Conservation (phyloP, 208 protist species). For the Wallacemonas rigidus region DNA sequence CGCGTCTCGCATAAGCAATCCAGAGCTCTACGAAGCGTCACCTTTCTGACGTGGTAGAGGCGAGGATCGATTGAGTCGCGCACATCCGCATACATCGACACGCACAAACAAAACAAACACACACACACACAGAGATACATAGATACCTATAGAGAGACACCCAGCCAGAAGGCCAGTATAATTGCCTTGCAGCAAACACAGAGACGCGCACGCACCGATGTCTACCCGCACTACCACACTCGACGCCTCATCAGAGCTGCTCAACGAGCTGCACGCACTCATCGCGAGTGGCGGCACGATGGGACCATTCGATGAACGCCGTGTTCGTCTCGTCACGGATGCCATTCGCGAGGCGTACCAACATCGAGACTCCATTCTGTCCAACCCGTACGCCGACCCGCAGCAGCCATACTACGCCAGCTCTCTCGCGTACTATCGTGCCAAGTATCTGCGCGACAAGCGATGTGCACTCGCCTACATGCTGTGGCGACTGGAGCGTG, state of each 20-base stretch:
- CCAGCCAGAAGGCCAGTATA: too few relatives aligned
- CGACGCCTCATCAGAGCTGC: conserved; percentile 73
- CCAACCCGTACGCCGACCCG: conserved; percentile 75
- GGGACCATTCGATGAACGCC: conserved; percentile 65
- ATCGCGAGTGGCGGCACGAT: conserved; percentile 64
- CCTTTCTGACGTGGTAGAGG: neutral
- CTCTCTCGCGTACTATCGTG: conserved; percentile 66
- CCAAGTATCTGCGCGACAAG: conserved; percentile 81
- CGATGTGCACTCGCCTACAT: conserved; percentile 80
- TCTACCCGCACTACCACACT: conserved; percentile 25
- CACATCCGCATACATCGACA: too few relatives aligned
- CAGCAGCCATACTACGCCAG: conserved; percentile 78
- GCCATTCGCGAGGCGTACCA: conserved; percentile 57
- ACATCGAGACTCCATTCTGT: conserved; percentile 50
- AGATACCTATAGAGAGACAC: neutral
- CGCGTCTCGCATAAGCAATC: too few relatives aligned
- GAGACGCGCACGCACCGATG: conserved; percentile 13
- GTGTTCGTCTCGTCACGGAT: conserved; percentile 67
- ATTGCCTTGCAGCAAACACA: neutral
- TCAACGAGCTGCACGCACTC: conserved; percentile 81
- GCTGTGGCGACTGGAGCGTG: conserved; percentile 68
- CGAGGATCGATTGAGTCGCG: too few relatives aligned
- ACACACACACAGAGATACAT: neutral
- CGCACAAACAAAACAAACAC: neutral
- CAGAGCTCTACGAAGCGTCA: neutral